A percentile compares a stretch with the other conserved stretches of the same genome.
phyloP scores from a whole-genome alignment of 2,329 filamentous ascomycete species.

The Aspergillus sclerotialis region DNA sequence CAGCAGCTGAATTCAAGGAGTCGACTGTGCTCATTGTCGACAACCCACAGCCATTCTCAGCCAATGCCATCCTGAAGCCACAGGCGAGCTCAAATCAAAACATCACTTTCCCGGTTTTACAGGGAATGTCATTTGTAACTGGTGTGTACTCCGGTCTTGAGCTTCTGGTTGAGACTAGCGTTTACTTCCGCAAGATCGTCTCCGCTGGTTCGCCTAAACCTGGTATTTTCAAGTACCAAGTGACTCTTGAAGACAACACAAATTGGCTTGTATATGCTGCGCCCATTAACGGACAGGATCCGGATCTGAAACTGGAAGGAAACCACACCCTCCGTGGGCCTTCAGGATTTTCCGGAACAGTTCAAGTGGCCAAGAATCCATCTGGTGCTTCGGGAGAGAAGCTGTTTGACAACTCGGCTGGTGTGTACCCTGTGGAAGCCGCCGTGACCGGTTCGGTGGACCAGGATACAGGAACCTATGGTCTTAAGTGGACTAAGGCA shows the following conservation, averaged over 20 bases:
- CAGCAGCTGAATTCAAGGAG: constrained; percentile 63
- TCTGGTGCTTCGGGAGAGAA: constrained; percentile 51
- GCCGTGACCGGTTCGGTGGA: constrained; percentile 54
- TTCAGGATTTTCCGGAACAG: constrained; percentile 63
- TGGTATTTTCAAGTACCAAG: constrained; percentile 68
- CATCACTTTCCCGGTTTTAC: constrained; percentile 74
- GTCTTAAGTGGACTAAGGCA: constrained; percentile 63
- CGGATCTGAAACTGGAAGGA: constrained; percentile 62
- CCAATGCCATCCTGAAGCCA: constrained; percentile 61
- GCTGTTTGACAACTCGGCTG: constrained; percentile 67
- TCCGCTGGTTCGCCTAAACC: constrained; percentile 49
- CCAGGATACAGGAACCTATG: constrained; percentile 62
- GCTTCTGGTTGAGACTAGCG: constrained; percentile 66
- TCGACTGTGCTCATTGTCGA: constrained; percentile 52
- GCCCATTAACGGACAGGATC: constrained; percentile 49
- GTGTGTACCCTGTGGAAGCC: constrained; percentile 63
- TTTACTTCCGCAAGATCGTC: constrained; percentile 64
- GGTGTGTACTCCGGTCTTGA: constrained; percentile 64
- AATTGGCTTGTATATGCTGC: constrained; percentile 78
- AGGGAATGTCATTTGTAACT: constrained; percentile 85
- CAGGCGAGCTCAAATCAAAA: constrained; percentile 47
- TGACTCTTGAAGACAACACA: constrained; percentile 63
- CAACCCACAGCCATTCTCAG: constrained; percentile 49
- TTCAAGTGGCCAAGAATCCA: constrained; percentile 79
- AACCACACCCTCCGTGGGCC: constrained; percentile 59